Base-by-base conservation (phyloP, 1,284 basidiomycete species). In the Marasmius sp. region DNA sequence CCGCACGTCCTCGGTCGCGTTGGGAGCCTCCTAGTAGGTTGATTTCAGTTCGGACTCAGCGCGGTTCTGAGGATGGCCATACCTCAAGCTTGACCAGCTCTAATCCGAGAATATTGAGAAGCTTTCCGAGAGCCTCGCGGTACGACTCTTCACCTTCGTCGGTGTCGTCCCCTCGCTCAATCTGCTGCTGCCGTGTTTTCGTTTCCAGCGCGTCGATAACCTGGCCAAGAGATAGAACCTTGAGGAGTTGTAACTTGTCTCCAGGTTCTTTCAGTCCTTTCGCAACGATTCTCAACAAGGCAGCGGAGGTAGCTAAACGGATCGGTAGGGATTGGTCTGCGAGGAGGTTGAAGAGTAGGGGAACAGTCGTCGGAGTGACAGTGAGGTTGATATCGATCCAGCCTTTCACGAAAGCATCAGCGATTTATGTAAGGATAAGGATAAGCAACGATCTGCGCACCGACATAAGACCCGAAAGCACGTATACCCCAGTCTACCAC, bases 341-440 rank as follows among this genome's bases (percentile, higher is more conserved):
- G 49, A 99, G 85, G 34, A 97, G 82, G 48, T 84, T 87, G 74
- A 95, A 97, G 55, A 98, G 84, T 53, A 99, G 78, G 6, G 90
- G 87, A 34, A 99, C 87, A 0, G 95, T 95, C 10, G 87, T 87
- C 22, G 93, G 94, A 1, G 95, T 98, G 64, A 99, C 91, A 36
- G 97, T 94, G 61, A 99, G 81, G 69, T 94, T 93, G 70, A 99
- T 96, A 72, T 99, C 98, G 69, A 99, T 92, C 97, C 97, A 99
- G 9, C 95, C 95, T 97, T 68, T 27, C 37, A 50, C 34, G 60
- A 22, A 11, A 62, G 20, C 16, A 49, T 36, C 27, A 48, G 45
- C 16, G 20, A 22, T 34, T 22, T 43, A 33, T 16, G 18, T 22
- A 22, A 10, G 12, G 38, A 43, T 41, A 37, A 57, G 16, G n/a